Conservation (phyloP, 2,329 filamentous ascomycete species). For the Pseudogymnoascus sp. region DNA sequence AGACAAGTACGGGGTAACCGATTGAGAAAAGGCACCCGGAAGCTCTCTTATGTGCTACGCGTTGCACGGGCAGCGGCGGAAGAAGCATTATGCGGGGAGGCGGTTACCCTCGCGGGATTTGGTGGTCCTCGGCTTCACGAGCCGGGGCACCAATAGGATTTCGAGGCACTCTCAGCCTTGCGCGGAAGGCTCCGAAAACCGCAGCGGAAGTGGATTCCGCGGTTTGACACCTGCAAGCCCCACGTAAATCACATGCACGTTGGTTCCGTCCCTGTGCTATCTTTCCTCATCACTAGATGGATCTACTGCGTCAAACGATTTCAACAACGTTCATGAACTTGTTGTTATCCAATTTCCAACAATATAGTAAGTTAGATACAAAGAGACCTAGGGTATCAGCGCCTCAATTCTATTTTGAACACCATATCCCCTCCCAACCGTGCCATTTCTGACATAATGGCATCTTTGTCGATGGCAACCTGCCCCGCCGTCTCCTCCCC, state of each 20-base stretch:
- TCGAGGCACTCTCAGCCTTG: neutral
- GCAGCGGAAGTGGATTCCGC: neutral
- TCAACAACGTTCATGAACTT: neutral
- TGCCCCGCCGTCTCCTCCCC: conserved; percentile 34
- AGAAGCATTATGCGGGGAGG: conserved; percentile 2
- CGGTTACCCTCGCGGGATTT: neutral
- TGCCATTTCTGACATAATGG: conserved; percentile 65
- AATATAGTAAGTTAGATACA: neutral
- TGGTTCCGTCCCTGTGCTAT: no score
- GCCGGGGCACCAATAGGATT: neutral
- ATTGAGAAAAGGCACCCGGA: neutral
- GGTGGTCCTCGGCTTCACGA: neutral
- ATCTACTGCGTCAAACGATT: neutral
- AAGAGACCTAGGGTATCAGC: conserved; percentile 9
- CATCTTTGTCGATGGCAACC: conserved; percentile 58
- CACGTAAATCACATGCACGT: neutral
- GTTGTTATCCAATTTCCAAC: conserved; percentile 4
- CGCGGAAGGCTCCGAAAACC: conserved; percentile 3
- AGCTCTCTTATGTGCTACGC: neutral
- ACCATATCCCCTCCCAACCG: conserved; percentile 61
- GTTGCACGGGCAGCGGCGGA: neutral
- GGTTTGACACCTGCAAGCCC: neutral
- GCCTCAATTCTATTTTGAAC: conserved; percentile 48
- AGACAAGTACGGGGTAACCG: neutral
- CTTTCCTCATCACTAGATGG: neutral